Evolutionary conservation across 1,284 basidiomycete species (phyloP).

Genomic region (Agroathelia rolfsii): DNA sequence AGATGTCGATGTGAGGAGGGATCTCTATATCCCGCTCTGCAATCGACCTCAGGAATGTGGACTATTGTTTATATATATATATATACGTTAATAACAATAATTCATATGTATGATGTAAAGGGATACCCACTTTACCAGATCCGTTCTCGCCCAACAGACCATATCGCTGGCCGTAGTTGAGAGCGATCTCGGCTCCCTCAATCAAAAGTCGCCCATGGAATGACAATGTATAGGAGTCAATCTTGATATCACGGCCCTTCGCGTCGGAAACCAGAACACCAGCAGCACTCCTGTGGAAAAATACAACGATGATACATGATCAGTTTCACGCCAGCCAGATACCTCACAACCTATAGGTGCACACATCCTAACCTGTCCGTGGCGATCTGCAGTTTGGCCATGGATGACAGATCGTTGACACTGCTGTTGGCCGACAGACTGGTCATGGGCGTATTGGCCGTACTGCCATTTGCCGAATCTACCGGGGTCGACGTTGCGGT

Average conservation of each 20-base stretch:
- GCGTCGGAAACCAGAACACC: constrained; percentile 91
- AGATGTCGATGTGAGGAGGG: constrained; percentile 94
- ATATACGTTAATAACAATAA: constrained; percentile 7
- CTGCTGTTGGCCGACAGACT: constrained; percentile 66
- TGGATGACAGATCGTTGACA: constrained; percentile 63
- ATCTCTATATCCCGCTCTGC: constrained; percentile 92
- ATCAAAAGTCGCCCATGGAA: constrained; percentile 95
- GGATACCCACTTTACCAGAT: constrained; percentile 78
- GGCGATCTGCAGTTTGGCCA: constrained; percentile 82
- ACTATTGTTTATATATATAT: constrained; percentile 25
- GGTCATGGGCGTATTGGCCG: constrained; percentile 70
- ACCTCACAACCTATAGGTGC: constrained; percentile 7
- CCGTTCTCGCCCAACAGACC: constrained; percentile 96
- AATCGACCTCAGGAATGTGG: constrained; percentile 65
- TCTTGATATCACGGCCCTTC: constrained; percentile 94
- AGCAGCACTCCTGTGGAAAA: constrained; percentile 60
- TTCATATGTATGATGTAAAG: constrained; percentile 2
- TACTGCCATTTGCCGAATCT: constrained; percentile 54
- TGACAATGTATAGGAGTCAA: constrained; percentile 91
- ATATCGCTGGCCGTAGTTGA: constrained; percentile 95
- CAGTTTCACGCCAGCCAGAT: constrained; percentile 1
- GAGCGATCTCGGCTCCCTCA: constrained; percentile 77
- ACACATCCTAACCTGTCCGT: constrained; percentile 64
- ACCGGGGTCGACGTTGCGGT: constrained; percentile 51
- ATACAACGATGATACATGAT: constrained; percentile 10